These are phyloP conservation scores for Ophiostoma angusticollis DNA, from an alignment of 2,329 filamentous ascomycete species.

Conservation along the genomic window DNA sequence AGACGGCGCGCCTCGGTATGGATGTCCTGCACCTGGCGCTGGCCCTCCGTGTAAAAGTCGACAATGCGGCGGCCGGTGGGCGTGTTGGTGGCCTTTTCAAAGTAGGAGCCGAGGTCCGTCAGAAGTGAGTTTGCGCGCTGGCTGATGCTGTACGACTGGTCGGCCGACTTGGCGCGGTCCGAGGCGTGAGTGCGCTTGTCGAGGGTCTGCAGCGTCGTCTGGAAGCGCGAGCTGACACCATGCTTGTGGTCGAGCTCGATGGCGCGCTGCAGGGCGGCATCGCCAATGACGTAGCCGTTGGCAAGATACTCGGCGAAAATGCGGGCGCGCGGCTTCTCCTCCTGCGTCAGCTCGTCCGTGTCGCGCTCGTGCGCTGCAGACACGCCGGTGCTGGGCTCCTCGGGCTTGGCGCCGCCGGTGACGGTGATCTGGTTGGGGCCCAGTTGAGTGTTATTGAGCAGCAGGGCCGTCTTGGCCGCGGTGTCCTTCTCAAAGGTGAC, in stretches of 20 bases:
- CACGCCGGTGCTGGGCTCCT: constrained; percentile 43
- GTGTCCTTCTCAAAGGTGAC: constrained; percentile 96
- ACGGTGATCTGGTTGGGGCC: constrained; percentile 73
- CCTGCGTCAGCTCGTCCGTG: constrained; percentile 67
- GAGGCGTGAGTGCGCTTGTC: constrained; percentile 79
- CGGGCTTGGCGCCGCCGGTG: constrained; percentile 50
- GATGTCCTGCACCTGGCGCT: constrained; percentile 86
- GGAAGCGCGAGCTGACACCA: constrained; percentile 71
- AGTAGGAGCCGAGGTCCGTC: constrained; percentile 69
- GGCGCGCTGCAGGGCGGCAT: constrained; percentile 63
- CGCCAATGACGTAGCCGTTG: constrained; percentile 77
- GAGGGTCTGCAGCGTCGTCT: constrained; percentile 59
- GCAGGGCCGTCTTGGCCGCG: constrained; percentile 88
- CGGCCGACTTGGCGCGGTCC: constrained; percentile 72
- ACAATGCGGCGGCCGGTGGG: constrained; percentile 81
- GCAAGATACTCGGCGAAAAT: constrained; percentile 95
- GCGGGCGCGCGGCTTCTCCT: constrained; percentile 90
- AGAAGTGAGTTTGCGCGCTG: constrained; percentile 54
- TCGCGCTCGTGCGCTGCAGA: constrained; percentile 30
- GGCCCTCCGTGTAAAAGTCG: constrained; percentile 72
- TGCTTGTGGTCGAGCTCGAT: constrained; percentile 85
- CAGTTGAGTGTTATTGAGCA: constrained; percentile 93
- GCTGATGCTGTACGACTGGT: constrained; percentile 72
- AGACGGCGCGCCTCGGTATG: constrained; percentile 82
- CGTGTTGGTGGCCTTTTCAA: constrained; percentile 80